Base-by-base conservation (phyloP, 2,329 filamentous ascomycete species). In the Lomentospora prolificans region DNA sequence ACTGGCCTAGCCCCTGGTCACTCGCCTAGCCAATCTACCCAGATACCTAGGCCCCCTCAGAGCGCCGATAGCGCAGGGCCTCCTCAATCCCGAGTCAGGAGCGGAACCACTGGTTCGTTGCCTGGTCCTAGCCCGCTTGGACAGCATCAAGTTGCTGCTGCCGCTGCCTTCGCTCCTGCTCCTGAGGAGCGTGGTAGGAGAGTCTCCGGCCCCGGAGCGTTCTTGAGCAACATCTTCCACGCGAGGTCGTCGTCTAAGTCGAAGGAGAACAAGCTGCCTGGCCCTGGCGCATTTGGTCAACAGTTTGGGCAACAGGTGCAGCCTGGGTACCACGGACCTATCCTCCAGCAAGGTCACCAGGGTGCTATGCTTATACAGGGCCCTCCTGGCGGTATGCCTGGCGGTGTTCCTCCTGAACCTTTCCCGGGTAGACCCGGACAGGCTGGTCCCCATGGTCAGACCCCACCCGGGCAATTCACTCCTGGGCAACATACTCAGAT, bases 171-270 rank as follows among this genome's bases (percentile, higher is more conserved):
- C 3, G 24, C 17, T 28, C 19, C 19, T 3, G 25, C 14, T 12
- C 22, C 3, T 3, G 63, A 64, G 27, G 63, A 61, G 10, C 58
- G 63, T 2, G 61, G 62, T 19, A 59, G 63, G 10, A 58, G 63
- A 1, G 60, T 62, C 46, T 57, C 58, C 4, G 62, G 63, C 4
- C 58, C 59, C 2, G 58, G 62, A 3, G 60, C 57, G 4, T 60
- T 64, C 44, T 50, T 65, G 36, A 60, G 61, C 4, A 61, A 60
- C 14, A 57, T 65, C 2, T 61, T 64, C 50, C 57, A 59, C 12
- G 59, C 58, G 51, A 53, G 61, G 17, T 58, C 60, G 3, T 57
- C 62, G 3, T 62, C 61, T 10, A 63, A 58, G 53, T 57, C 55
- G 2, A 53, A 57, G 31, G 63, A 64, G 14, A 19, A 50, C 56